Conservation (phyloP, 495 filamentous ascomycete genomes). For the Aspergillus biplanus region DNA sequence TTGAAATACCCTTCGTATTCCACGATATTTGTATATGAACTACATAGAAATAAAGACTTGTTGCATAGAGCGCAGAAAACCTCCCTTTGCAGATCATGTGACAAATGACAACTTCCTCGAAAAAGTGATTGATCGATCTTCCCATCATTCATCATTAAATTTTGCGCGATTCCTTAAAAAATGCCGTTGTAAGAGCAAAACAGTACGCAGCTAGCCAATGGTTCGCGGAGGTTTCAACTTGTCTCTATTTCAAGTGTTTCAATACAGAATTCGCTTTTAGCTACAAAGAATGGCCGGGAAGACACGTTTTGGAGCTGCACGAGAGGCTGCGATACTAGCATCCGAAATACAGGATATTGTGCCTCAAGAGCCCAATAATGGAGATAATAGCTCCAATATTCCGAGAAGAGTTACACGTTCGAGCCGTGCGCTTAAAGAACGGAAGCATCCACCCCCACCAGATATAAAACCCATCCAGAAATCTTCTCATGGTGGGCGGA, state of each 20-base stretch:
- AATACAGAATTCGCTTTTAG: neutral
- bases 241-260: no score
- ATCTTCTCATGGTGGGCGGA: constrained; percentile 25
- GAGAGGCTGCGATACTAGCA: constrained; percentile 25
- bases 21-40: constrained; percentile 6
- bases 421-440: constrained; percentile 7
- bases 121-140: constrained; percentile 1
- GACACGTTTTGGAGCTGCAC: constrained; percentile 31
- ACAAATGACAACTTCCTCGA: constrained; percentile 1
- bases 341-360: constrained; percentile 10
- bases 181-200: neutral
- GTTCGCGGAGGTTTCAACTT: no score
- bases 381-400: neutral
- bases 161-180: neutral
- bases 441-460: constrained; percentile 4
- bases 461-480: neutral
- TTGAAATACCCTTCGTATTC: constrained; percentile 19
- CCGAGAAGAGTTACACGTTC: constrained; percentile 8
- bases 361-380: constrained; percentile 6
- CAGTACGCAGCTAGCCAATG: neutral
- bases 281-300: constrained; percentile 21
- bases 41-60: neutral
- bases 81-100: constrained; percentile 17
- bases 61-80: neutral
- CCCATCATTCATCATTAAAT: neutral